Evolutionary conservation across 2,329 filamentous ascomycete genomes (phyloP).

Genomic region (Monascus ruber): DNA sequence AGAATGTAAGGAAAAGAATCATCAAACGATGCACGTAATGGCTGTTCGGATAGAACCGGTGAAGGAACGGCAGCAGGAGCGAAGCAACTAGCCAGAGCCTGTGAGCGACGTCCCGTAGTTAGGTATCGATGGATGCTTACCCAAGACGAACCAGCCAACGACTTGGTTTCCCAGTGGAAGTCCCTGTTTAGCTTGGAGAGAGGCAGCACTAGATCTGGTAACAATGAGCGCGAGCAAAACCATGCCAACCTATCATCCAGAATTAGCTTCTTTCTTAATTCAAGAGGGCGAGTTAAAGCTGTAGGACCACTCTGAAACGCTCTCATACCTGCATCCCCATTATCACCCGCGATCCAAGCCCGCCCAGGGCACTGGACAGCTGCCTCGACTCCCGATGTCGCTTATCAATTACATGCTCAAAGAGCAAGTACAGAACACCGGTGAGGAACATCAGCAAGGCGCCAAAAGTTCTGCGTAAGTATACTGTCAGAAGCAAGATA

Average conservation of each 20-base stretch:
- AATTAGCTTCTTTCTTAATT: neutral
- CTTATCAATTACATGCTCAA: conserved; percentile 54
- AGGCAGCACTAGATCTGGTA: conserved; percentile 74
- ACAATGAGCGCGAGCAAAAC: conserved; percentile 72
- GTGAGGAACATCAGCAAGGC: conserved; percentile 66
- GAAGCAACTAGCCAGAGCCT: conserved; percentile 48
- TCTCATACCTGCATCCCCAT: conserved; percentile 35
- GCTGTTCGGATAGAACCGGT: conserved; percentile 66
- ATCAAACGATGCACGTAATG: conserved; percentile 85
- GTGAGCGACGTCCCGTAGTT: conserved; percentile 4
- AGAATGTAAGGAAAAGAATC: conserved; percentile 83
- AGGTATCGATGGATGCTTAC: conserved; percentile 35
- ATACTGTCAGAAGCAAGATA: conserved; percentile 2
- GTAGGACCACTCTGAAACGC: neutral
- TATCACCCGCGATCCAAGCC: conserved; percentile 28
- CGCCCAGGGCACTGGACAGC: conserved; percentile 10
- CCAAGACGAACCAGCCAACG: conserved; percentile 68
- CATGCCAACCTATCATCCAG: conserved; percentile 52
- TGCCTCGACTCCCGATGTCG: conserved; percentile 24
- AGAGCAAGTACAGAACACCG: conserved; percentile 66
- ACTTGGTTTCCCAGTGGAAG: conserved; percentile 79
- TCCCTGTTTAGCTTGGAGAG: conserved; percentile 72
- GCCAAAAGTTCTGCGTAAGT: conserved; percentile 50
- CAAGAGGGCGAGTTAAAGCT: neutral
- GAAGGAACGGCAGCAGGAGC: conserved; percentile 66